phyloP scores from a whole-genome alignment of 768 basidiomycete species.

The Leucogyrophana mollusca region DNA sequence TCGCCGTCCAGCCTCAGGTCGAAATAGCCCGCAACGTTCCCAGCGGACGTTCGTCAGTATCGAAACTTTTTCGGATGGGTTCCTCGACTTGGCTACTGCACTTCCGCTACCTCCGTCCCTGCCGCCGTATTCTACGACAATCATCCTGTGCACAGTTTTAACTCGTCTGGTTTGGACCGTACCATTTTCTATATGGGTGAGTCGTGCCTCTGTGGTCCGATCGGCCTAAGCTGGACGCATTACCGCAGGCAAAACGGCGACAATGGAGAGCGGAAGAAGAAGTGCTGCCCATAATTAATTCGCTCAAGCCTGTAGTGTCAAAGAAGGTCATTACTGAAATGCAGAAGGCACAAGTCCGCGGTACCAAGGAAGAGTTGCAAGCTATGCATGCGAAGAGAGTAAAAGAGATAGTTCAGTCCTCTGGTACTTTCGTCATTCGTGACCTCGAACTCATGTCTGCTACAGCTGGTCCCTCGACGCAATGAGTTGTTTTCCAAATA shows the following conservation, averaged over 20 bases:
- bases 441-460: slow-evolving; percentile 5
- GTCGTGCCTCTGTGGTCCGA: not conserved
- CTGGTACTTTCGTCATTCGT: not conserved
- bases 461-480: slow-evolving; percentile 50
- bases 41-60: slow-evolving; percentile 23
- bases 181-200: slow-evolving; percentile 78
- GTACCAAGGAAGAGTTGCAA: slow-evolving; percentile 51
- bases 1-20: slow-evolving; percentile 7
- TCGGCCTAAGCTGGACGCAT: slow-evolving; percentile 12
- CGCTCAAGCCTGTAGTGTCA: slow-evolving; percentile 41
- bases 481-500: slow-evolving; percentile 61
- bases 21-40: slow-evolving; percentile 6
- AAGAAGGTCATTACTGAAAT: slow-evolving; percentile 42
- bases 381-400: slow-evolving; percentile 47
- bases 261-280: slow-evolving; percentile 60
- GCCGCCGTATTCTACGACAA: slow-evolving; percentile 73
- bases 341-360: slow-evolving; percentile 53
- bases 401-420: slow-evolving; percentile 41
- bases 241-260: slow-evolving; percentile 56
- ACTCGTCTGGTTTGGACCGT: slow-evolving; percentile 59
- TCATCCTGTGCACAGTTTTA: slow-evolving; percentile 64
- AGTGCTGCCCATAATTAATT: slow-evolving; percentile 55
- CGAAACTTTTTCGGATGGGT: slow-evolving; percentile 52
- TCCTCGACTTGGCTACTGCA: slow-evolving; percentile 73
- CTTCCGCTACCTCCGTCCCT: slow-evolving; percentile 68